Base-by-base conservation (phyloP, 305 asterid species). In the Fraxinus velutina region DNA sequence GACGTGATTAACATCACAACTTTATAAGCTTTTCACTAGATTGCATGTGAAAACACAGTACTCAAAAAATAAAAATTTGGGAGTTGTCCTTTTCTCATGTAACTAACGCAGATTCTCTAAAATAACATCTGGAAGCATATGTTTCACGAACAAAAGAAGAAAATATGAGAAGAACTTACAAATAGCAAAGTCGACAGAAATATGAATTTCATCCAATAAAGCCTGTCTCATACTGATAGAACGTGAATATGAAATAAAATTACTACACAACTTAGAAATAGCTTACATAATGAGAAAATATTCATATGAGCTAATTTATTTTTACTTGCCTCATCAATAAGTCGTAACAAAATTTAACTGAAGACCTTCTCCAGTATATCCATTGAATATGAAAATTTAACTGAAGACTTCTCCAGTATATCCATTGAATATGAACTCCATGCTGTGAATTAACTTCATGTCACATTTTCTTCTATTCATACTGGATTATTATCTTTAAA, bases 1-100 rank as follows among this genome's bases (percentile, higher is more conserved):
- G 50, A 8, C 15, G 15, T 22, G 33, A 47, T 24, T 30, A 52
- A 68, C 57, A 6, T 17, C 47, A 39, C 9, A 10, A 76, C 5
- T 32, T 57, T n/a, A 74, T 17, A 5, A 21, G 36, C 32, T 9
- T 29, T 29, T 27, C 37, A 73, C 52, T 55, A 34, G 39, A 82
- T 21, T 50, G 80, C 86, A 85, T 70, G 77, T 0, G 34, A 71
- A 44, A n/a, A 71, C 32, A 60, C 60, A 47, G 13, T 76, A 24
- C 57, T 42, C 30, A 64, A 83, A 71, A 76, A 57, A 62, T 19
- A 6, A 22, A 62, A 62, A 62, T 22, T 62, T 3, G 72, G 71
- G 72, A 22, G n/a, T 62, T 2, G 72, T 8, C n/a, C 72, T 68
- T 13, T 29, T 68, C 74, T 68, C 39, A 68, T 12, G 74, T 29